Evolutionary conservation across 805 yeast genomes (phyloP).

Genomic region (Candida khao-thaluensis): DNA sequence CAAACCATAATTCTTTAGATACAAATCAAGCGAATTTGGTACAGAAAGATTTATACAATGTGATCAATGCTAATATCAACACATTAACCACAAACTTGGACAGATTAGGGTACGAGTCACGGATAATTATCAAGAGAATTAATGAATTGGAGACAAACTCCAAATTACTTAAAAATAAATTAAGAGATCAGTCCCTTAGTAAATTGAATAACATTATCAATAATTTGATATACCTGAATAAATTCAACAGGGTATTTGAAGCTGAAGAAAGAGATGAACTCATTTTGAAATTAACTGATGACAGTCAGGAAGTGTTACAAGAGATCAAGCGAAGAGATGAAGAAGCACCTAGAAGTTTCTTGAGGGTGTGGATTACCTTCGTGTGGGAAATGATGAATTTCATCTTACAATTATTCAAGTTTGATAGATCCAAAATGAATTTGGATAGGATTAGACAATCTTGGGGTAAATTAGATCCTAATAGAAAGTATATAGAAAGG

Average conservation of each 20-base stretch:
- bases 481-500: conserved; percentile 33
- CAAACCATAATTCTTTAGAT: conserved; percentile 26
- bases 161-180: conserved; percentile 25
- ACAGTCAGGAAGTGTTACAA: conserved; percentile 12
- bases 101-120: conserved; percentile 38
- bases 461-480: conserved; percentile 43
- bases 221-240: conserved; percentile 27
- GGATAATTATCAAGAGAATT: conserved; percentile 39
- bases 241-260: conserved; percentile 33
- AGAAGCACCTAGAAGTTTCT: conserved; percentile 9
- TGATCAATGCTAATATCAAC: conserved; percentile 27
- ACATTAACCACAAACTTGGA: conserved; percentile 36
- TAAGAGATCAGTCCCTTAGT: conserved; percentile 26
- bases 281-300: conserved; percentile 28
- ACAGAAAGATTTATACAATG: conserved; percentile 29
- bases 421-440: conserved; percentile 43
- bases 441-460: conserved; percentile 39
- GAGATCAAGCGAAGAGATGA: conserved; percentile 8
- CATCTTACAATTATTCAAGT: conserved; percentile 35
- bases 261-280: conserved; percentile 27
- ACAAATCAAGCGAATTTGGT: conserved; percentile 22
- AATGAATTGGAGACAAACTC: conserved; percentile 40
- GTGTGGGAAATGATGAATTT: conserved; percentile 33
- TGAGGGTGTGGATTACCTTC: conserved; percentile 27
- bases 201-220: conserved; percentile 28